These are phyloP conservation scores for Rhododendron williamsianum DNA, from an alignment of 148 eudicot genomes.

Conservation along the genomic window DNA sequence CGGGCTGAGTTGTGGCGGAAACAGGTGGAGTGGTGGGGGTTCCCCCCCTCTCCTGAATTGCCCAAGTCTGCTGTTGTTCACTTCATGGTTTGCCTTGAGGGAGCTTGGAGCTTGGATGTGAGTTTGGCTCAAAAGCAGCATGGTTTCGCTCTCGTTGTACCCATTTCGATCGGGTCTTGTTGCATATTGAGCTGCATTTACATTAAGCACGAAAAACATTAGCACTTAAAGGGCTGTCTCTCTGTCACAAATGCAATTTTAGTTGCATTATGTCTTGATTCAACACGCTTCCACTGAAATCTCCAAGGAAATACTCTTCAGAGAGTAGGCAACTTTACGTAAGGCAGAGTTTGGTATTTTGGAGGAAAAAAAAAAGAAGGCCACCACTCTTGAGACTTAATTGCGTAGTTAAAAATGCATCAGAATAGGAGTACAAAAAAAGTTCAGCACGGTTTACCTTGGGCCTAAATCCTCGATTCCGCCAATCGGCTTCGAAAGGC, in stretches of 20 bases:
- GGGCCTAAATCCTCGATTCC: slow-evolving; percentile 26
- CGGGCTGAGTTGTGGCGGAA: slow-evolving; percentile 40
- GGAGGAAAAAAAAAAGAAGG: background rate
- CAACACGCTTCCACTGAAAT: too few species aligned
- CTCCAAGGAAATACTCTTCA: too few species aligned
- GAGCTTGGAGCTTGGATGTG: slow-evolving; percentile 43
- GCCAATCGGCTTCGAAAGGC: slow-evolving; percentile 44
- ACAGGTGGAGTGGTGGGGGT: slow-evolving; percentile 30
- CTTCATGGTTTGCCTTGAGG: slow-evolving; percentile 3
- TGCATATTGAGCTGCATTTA: slow-evolving; percentile 12
- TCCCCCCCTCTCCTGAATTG: slow-evolving; percentile 6
- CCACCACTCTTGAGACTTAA: background rate
- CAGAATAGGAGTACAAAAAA: background rate
- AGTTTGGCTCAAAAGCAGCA: slow-evolving; percentile 65
- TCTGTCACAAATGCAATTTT: background rate
- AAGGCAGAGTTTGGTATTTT: background rate
- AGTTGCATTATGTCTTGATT: background rate
- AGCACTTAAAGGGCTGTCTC: background rate
- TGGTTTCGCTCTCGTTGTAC: slow-evolving; percentile 39
- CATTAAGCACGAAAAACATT: background rate
- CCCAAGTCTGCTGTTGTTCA: slow-evolving; percentile 15
- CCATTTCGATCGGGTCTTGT: slow-evolving; percentile 28
- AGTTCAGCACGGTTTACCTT: background rate
- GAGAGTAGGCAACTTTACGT: background rate
- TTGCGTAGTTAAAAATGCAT: background rate